A percentile compares a stretch with the other conserved stretches of the same genome.
These are phyloP conservation scores for Gyromitra esculenta DNA, from an alignment of 2,329 filamentous ascomycete genomes.

Conservation along the genomic window DNA sequence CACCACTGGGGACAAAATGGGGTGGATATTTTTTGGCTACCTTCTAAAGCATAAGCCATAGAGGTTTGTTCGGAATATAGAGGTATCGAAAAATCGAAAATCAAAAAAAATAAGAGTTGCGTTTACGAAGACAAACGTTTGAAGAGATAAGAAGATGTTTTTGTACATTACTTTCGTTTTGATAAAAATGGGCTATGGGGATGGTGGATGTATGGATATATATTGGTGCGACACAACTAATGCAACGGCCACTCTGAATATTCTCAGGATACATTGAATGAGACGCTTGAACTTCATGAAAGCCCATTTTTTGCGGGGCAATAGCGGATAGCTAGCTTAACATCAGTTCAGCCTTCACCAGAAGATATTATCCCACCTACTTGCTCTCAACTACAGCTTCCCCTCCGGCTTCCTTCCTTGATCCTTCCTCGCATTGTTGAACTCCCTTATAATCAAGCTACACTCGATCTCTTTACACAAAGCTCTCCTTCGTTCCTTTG, in stretches of 20 bases:
- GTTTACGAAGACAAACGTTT: background rate
- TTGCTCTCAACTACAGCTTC: background rate
- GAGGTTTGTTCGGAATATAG: constrained; percentile 2
- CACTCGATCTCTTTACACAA: constrained; percentile 89
- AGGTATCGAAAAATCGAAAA: background rate
- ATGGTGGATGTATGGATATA: background rate
- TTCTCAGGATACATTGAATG: background rate
- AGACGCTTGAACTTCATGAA: background rate
- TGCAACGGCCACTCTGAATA: background rate
- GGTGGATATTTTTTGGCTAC: background rate
- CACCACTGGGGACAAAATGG: background rate
- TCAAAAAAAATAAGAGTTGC: background rate
- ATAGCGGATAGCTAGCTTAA: background rate
- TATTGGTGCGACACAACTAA: constrained; percentile 14
- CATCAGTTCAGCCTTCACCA: background rate
- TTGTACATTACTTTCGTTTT: constrained; percentile 16
- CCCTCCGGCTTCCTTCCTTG: background rate
- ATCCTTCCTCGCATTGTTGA: constrained; percentile 56
- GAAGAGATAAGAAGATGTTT: background rate
- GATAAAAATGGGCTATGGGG: constrained; percentile 1
- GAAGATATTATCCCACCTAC: background rate
- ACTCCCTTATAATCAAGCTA: constrained; percentile 84
- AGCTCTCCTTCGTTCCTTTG: constrained; percentile 75
- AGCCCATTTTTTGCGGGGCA: background rate
- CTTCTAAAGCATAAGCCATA: constrained; percentile 6